phyloP scores from a whole-genome alignment of 2,329 filamentous ascomycete genomes.

The Ustulina deusta region DNA sequence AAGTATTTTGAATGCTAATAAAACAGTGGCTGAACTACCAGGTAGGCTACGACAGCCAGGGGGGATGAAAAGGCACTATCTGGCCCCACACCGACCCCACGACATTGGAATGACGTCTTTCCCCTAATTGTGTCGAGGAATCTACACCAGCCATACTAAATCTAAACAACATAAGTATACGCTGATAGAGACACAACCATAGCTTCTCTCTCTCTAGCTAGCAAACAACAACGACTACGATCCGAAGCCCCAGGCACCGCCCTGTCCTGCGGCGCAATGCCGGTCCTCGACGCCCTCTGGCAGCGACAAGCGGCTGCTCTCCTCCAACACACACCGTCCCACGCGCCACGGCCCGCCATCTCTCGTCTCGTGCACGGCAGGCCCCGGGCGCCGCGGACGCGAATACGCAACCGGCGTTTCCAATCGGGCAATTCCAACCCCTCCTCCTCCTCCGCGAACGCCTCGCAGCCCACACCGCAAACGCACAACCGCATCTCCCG shows the following conservation, averaged over 20 bases:
- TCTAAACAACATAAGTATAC: background rate
- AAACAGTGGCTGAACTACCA: background rate
- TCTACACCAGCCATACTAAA: background rate
- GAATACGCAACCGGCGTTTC: slow-evolving; percentile 34
- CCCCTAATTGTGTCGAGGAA: background rate
- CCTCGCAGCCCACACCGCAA: slow-evolving; percentile 1
- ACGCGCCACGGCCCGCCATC: slow-evolving; percentile 8
- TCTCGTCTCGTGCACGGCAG: background rate
- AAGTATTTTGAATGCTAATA: background rate
- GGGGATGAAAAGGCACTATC: background rate
- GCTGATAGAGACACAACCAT: background rate
- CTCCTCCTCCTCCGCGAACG: slow-evolving; percentile 21
- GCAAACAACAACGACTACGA: background rate
- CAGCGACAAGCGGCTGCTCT: slow-evolving; percentile 34
- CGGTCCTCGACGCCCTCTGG: slow-evolving; percentile 34
- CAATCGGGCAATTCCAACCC: slow-evolving; percentile 41
- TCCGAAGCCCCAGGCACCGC: background rate
- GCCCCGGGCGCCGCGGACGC: slow-evolving; percentile 11
- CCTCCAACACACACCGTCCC: slow-evolving; percentile 16
- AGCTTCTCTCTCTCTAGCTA: background rate
- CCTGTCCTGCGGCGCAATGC: slow-evolving; percentile 36
- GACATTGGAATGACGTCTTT: slow-evolving; percentile 8
- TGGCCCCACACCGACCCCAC: slow-evolving; percentile 3
- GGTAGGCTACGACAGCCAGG: slow-evolving; percentile 3
- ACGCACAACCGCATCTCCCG: slow-evolving; percentile 57